A percentile compares a stretch with the other conserved stretches of the same genome.
phyloP scores from a whole-genome alignment of 805 yeast species.

The Komagataella populi region DNA sequence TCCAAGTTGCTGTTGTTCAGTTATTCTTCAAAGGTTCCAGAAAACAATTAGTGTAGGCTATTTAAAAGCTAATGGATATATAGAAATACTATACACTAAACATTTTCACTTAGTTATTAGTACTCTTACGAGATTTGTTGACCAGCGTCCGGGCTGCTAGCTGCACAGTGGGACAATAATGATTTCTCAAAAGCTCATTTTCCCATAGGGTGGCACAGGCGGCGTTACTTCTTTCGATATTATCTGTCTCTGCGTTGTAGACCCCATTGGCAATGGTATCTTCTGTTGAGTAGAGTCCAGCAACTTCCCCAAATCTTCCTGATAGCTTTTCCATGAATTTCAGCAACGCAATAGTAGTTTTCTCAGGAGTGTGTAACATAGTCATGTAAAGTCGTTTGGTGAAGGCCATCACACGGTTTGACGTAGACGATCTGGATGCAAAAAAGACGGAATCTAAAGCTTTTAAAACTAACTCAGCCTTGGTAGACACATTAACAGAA shows the following conservation, averaged over 20 bases:
- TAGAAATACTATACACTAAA: neutral
- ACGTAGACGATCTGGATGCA: constrained; percentile 54
- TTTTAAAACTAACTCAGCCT: constrained; percentile 68
- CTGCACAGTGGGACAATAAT: constrained; percentile 72
- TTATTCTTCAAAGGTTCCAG: constrained; percentile 61
- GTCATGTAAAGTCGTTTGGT: constrained; percentile 65
- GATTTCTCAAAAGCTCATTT: constrained; percentile 60
- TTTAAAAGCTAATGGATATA: neutral
- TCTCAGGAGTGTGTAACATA: constrained; percentile 72
- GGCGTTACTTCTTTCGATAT: constrained; percentile 66
- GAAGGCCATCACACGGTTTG: constrained; percentile 63
- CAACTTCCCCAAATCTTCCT: constrained; percentile 56
- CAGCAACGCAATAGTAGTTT: constrained; percentile 64
- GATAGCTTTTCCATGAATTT: constrained; percentile 68
- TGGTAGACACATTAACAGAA: constrained; percentile 76
- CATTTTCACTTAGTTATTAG: constrained; percentile 3
- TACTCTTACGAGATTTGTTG: constrained; percentile 12
- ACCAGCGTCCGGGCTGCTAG: constrained; percentile 40
- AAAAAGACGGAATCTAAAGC: constrained; percentile 76
- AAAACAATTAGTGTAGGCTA: constrained; percentile 39
- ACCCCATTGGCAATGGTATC: constrained; percentile 79
- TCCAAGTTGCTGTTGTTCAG: constrained; percentile 58
- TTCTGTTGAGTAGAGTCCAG: constrained; percentile 74
- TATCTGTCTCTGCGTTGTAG: constrained; percentile 49
- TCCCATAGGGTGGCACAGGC: constrained; percentile 92